Conservation (phyloP, 2,329 filamentous ascomycete species). For the Gliomastix tumulicola region DNA sequence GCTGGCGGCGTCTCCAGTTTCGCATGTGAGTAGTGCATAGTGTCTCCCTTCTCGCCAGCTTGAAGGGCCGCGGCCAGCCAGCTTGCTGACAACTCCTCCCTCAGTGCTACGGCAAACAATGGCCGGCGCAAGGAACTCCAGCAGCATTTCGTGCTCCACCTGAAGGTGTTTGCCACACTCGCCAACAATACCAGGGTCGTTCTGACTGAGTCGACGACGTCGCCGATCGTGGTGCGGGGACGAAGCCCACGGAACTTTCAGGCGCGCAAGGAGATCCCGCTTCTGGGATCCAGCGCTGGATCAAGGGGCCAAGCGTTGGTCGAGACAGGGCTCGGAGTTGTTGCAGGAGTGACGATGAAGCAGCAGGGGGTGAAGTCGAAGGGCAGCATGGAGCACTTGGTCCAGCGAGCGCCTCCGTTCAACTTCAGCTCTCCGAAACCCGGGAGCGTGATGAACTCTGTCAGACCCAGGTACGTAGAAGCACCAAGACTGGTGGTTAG, state of each 20-base stretch:
- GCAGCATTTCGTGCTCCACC: conserved; percentile 86
- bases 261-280: conserved; percentile 83
- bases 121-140: conserved; percentile 90
- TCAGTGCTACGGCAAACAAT: conserved; percentile 91
- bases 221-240: conserved; percentile 88
- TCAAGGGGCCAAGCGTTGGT: conserved; percentile 70
- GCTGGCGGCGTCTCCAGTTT: conserved; percentile 91
- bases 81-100: no score
- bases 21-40: conserved; percentile 51
- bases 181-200: conserved; percentile 76
- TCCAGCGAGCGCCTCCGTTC: conserved; percentile 31
- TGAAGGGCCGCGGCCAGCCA: conserved; percentile 8
- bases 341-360: conserved; percentile 49
- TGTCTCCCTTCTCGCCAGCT: conserved; percentile 8
- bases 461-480: neutral
- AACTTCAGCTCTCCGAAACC: conserved; percentile 52
- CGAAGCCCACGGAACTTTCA: conserved; percentile 93
- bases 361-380: conserved; percentile 46
- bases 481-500: neutral
- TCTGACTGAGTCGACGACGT: conserved; percentile 77
- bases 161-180: conserved; percentile 80
- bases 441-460: neutral
- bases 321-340: conserved; percentile 55
- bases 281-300: conserved; percentile 69
- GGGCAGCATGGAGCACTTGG: conserved; percentile 37